These are phyloP conservation scores for Aquilaria yunnanensis DNA, from an alignment of 345 rosid genomes.

Conservation along the genomic window DNA sequence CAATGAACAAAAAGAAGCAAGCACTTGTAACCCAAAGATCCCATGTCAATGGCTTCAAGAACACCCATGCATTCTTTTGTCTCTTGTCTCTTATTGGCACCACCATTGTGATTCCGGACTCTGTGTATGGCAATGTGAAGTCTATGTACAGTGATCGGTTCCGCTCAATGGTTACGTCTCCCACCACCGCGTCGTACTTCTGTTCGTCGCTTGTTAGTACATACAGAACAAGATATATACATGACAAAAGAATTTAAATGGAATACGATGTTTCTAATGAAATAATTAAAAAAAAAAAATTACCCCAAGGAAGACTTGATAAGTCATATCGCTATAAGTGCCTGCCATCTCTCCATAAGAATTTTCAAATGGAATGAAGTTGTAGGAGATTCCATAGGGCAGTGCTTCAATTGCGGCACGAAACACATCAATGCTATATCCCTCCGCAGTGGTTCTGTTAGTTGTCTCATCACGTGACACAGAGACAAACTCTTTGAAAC, in stretches of 20 bases:
- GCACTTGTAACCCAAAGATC: conserved; percentile 42
- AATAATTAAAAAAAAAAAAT: too few relatives aligned
- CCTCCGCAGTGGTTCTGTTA: background rate
- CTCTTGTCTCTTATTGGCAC: conserved; percentile 19
- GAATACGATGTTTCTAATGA: too few relatives aligned
- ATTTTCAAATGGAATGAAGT: conserved; percentile 7
- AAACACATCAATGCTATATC: conserved; percentile 29
- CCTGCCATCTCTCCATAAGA: conserved; percentile 5
- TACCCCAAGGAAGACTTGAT: conserved; percentile 15
- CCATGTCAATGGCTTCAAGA: conserved; percentile 39
- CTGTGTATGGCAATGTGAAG: conserved; percentile 41
- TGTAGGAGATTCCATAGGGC: conserved; percentile 21
- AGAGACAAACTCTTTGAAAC: conserved; percentile 24
- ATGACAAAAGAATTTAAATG: background rate
- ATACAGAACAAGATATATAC: background rate
- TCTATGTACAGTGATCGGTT: conserved; percentile 29
- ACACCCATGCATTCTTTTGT: conserved; percentile 38
- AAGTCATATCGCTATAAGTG: conserved; percentile 14
- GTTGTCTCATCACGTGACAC: background rate
- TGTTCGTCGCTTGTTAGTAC: conserved; percentile 1
- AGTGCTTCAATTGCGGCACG: conserved; percentile 16
- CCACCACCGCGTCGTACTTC: conserved; percentile 36
- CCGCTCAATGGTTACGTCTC: conserved; percentile 36
- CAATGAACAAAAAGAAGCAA: conserved; percentile 30
- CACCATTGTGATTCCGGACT: conserved; percentile 37